A percentile compares a stretch with the other conserved stretches of the same genome.
Evolutionary conservation across 306 rosid genomes (phyloP).

Genomic region (Cicer judaicum): DNA sequence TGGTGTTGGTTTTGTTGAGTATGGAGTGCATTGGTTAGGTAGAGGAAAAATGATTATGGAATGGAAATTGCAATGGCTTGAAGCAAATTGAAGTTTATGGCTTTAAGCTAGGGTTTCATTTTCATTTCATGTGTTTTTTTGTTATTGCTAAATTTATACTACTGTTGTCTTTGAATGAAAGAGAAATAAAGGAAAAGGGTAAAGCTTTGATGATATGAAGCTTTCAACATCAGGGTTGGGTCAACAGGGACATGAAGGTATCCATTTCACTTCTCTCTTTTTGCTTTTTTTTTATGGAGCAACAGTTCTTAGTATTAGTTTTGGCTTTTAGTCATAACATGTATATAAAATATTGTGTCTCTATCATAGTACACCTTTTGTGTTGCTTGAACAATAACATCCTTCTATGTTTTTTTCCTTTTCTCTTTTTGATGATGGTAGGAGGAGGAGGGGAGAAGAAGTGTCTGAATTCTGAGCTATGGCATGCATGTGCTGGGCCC

Average conservation of each 20-base stretch:
- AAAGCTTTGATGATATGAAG: conserved; percentile 81
- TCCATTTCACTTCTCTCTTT: conserved; percentile 51
- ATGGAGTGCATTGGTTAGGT: conserved; percentile 55
- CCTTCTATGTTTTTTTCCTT: conserved; percentile 30
- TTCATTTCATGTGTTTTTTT: conserved; percentile 45
- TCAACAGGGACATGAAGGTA: conserved; percentile 92
- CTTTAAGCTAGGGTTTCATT: conserved; percentile 57
- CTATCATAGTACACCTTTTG: conserved; percentile 49
- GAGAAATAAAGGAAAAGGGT: conserved; percentile 43
- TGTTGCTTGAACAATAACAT: conserved; percentile 41
- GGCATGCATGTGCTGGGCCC: conserved; percentile 99
- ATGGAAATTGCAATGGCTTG: conserved; percentile 55
- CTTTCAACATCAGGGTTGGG: conserved; percentile 95
- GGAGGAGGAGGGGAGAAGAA: conserved; percentile 88
- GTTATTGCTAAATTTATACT: conserved; percentile 43
- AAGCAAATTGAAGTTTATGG: conserved; percentile 43
- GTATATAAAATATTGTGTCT: conserved; percentile 46
- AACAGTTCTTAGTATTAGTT: conserved; percentile 43
- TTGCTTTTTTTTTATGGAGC: conserved; percentile 38
- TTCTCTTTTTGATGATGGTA: conserved; percentile 50
- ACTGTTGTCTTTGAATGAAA: conserved; percentile 43
- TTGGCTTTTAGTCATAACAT: conserved; percentile 42
- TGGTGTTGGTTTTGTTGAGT: neutral
- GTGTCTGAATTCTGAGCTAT: conserved; percentile 93
- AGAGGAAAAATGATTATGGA: conserved; percentile 47